These are phyloP conservation scores for Pleoardoris graminearum DNA, from an alignment of 2,329 filamentous ascomycete genomes.

Conservation along the genomic window DNA sequence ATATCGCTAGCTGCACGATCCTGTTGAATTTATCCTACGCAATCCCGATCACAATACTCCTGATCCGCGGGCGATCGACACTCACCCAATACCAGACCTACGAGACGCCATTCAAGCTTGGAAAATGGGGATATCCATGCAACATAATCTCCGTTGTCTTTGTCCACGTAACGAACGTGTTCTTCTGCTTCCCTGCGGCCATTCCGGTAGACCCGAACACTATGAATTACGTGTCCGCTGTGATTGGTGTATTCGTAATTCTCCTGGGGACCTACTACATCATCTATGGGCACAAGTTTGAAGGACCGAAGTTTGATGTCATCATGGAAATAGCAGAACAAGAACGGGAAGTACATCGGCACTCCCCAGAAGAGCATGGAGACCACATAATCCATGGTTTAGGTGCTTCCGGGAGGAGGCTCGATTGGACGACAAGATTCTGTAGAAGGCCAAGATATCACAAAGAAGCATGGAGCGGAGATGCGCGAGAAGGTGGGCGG, in stretches of 20 bases:
- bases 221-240: constrained; percentile 17
- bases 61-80: constrained; percentile 14
- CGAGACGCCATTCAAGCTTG: constrained; percentile 16
- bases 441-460: not conserved
- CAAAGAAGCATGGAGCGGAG: too few species aligned
- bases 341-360: not conserved
- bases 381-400: not conserved
- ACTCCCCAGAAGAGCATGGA: too few species aligned
- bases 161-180: constrained; percentile 14
- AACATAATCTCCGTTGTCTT: constrained; percentile 13
- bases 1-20: constrained; percentile 52
- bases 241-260: constrained; percentile 11
- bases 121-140: constrained; percentile 10
- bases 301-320: constrained; percentile 10
- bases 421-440: not conserved
- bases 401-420: not conserved
- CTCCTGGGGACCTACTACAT: not conserved
- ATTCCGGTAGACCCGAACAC: constrained; percentile 8
- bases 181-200: constrained; percentile 16
- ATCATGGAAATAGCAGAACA: not conserved
- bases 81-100: constrained; percentile 11
- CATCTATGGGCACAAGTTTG: constrained; percentile 12
- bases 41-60: constrained; percentile 42
- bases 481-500: too few species aligned
- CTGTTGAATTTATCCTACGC: constrained; percentile 54